Base-by-base conservation (phyloP, 495 filamentous ascomycete species). In the Sphaerosporella brunnea region DNA sequence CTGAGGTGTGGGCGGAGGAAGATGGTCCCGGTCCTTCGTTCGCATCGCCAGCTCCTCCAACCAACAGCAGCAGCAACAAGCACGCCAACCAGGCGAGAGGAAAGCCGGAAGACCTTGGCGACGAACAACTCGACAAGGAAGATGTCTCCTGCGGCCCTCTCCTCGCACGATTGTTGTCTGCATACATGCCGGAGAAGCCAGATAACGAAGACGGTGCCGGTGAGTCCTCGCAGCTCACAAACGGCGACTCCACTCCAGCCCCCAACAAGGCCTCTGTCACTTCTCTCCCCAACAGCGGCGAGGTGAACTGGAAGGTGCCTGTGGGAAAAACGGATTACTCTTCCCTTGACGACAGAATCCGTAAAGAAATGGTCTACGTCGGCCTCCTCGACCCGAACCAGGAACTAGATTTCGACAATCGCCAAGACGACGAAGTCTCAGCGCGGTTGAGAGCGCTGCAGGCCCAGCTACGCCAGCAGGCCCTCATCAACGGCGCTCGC, bases 361-460 rank as follows among this genome's bases (percentile, higher is more conserved):
- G 92, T 65, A 77, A 79, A 39, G 90, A 99, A 58, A 78, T 96
- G 34, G 79, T 83, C n/a, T 80, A 93, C 64, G 82, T 93, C 35
- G 92, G 90, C 36, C 82, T 99, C 63, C 68, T 95, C 18, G 72
- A 80, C 1, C 68, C 76, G 4, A 79, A 80, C 15, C 67, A 75
- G 41, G 77, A 74, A 47, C 70, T 71, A 25, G 82, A 93, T 53
- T 95, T 84, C 61, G 82, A 90, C 60, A 80, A 77, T 3, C 80
- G 92, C 65, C 81, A 77, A 55, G 90, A 99, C 63, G 92, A 99
- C 62, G 92, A 95, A 55, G 79, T 96, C 38, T 82, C 84, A 13
- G 86, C 84, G 44, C 82, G 90, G 9, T 66, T 96, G 25, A 82
- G 90, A 23, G 73, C 79, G 30, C 71, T 99, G 0, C 90, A 99